Percentiles rank a stretch among this genome's conserved stretches.
These are phyloP conservation scores for Astrephomene gubernaculifera DNA, from an alignment of 139 green algal species.

Conservation along the genomic window DNA sequence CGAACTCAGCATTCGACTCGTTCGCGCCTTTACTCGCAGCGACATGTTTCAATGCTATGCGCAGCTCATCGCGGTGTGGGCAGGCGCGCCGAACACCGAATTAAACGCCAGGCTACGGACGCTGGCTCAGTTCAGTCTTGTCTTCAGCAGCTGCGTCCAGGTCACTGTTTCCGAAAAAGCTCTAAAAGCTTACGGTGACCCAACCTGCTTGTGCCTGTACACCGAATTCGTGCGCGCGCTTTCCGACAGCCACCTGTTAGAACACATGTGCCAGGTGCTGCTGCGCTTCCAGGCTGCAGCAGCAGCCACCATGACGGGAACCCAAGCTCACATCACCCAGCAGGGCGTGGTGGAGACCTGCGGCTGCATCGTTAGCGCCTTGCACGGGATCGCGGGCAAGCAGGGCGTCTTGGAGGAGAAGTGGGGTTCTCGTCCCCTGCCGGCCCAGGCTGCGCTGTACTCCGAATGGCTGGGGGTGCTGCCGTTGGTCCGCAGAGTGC, in stretches of 20 bases:
- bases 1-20: not conserved
- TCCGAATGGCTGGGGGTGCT: not conserved
- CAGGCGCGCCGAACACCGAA: not conserved
- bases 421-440: not conserved
- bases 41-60: not conserved
- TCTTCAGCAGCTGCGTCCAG: slow-evolving; percentile 25
- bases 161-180: not conserved
- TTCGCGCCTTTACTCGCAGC: not conserved
- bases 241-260: not conserved
- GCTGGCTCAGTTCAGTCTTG: slow-evolving; percentile 21
- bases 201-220: not conserved
- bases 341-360: slow-evolving; percentile 10
- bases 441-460: not conserved
- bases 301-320: not conserved
- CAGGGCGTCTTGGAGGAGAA: not conserved
- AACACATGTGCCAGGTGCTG: not conserved
- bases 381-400: slow-evolving; percentile 24
- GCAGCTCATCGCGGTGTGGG: not conserved
- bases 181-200: not conserved
- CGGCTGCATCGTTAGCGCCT: slow-evolving; percentile 21
- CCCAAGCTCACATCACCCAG: not conserved
- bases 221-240: not conserved
- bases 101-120: not conserved
- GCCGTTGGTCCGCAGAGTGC: not conserved
- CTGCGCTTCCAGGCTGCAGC: not conserved